Percentiles rank a stretch among this genome's conserved stretches.
Conservation (phyloP, 176 grass and related monocot genomes). For the Oryza longistaminata region DNA sequence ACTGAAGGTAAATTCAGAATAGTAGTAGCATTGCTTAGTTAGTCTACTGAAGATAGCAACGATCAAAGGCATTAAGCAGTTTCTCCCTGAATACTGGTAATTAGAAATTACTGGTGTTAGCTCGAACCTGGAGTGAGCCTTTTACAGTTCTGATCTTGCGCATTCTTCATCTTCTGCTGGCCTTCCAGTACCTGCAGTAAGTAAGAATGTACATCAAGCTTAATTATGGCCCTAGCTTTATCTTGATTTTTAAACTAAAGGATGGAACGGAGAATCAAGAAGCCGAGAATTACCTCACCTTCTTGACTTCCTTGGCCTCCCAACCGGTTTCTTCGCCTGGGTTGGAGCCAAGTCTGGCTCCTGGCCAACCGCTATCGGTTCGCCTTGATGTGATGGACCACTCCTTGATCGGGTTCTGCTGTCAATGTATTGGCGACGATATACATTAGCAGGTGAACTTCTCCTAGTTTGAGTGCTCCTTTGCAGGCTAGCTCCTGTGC, state of each 20-base stretch:
- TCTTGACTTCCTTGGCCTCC: slow-evolving; percentile 23
- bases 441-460: slow-evolving; percentile 16
- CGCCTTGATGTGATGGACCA: not conserved
- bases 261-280: not conserved
- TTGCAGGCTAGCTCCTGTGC: slow-evolving; percentile 3
- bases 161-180: not conserved
- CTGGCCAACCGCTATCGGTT: not conserved
- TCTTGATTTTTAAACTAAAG: not conserved
- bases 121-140: not conserved
- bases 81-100: not conserved
- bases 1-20: not conserved
- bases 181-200: not conserved
- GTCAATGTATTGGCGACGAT: not conserved
- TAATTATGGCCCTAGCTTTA: not conserved
- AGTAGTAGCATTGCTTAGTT: not conserved
- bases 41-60: not conserved
- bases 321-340: slow-evolving; percentile 26
- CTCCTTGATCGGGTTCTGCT: not conserved
- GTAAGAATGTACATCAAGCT: not conserved
- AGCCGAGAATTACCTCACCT: slow-evolving; percentile 8
- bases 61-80: not conserved
- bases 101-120: not conserved
- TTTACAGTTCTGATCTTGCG: not conserved
- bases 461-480: slow-evolving; percentile 2
- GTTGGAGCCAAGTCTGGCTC: not conserved